Percentiles rank a stretch among this genome's conserved stretches.
These are phyloP conservation scores for Margaritispora aquatica DNA, from an alignment of 495 filamentous ascomycete species.

Conservation along the genomic window DNA sequence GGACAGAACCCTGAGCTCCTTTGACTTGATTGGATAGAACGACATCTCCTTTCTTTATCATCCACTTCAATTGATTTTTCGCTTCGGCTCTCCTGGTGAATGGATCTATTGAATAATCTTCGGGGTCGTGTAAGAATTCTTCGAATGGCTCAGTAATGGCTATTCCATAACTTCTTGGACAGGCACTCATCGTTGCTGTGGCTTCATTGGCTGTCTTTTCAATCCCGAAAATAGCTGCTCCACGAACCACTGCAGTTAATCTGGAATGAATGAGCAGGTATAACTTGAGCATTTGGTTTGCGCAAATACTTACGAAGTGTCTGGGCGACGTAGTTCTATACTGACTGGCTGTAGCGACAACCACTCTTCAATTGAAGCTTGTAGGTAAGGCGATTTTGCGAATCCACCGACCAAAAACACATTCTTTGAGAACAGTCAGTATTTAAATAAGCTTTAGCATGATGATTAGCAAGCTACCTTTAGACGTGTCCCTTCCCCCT, in stretches of 20 bases:
- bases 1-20: neutral
- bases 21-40: conserved; percentile 10
- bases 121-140: neutral
- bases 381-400: conserved; percentile 10
- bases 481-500: neutral
- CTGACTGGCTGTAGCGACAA: conserved; percentile 2
- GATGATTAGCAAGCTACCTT: no score
- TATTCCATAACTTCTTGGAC: conserved; percentile 10
- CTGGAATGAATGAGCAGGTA: neutral
- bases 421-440: no score
- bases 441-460: no score
- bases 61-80: conserved; percentile 9
- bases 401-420: conserved; percentile 15
- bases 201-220: conserved; percentile 7
- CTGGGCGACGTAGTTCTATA: conserved; percentile 1
- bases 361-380: conserved; percentile 5
- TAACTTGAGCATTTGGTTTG: neutral
- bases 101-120: neutral
- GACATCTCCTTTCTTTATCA: conserved; percentile 15
- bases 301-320: conserved; percentile 14
- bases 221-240: conserved; percentile 15
- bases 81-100: neutral
- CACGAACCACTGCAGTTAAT: conserved; percentile 14
- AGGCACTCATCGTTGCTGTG: conserved; percentile 6
- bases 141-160: conserved; percentile 1